Evolutionary conservation across 768 basidiomycete genomes (phyloP).

Genomic region (Scleroderma bovista): DNA sequence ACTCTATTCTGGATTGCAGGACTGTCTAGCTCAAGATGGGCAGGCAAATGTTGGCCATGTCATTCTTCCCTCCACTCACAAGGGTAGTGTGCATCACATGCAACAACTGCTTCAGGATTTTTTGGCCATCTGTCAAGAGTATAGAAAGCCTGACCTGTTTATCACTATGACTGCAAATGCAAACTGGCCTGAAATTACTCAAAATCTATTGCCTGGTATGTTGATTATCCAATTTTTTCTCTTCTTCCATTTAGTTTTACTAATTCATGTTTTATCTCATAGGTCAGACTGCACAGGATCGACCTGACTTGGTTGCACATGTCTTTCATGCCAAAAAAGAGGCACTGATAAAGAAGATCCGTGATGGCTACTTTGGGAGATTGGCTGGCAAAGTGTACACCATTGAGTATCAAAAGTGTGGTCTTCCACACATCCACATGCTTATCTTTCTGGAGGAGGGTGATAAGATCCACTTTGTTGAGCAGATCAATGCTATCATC

Average conservation of each 20-base stretch:
- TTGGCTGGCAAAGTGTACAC: conserved; percentile 31
- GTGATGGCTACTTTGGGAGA: conserved; percentile 21
- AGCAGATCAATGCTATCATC: conserved; percentile 37
- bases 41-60: too few relatives aligned
- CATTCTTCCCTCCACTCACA: too few relatives aligned
- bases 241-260: neutral
- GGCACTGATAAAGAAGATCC: conserved; percentile 32
- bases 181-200: too few relatives aligned
- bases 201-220: too few relatives aligned
- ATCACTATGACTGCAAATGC: too few relatives aligned
- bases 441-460: conserved; percentile 35
- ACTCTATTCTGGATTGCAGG: conserved; percentile 29
- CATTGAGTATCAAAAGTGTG: conserved; percentile 55
- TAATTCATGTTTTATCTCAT: too few relatives aligned
- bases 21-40: conserved; percentile 26
- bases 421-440: conserved; percentile 51
- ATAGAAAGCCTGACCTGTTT: too few relatives aligned
- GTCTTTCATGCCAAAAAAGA: conserved; percentile 41
- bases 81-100: too few relatives aligned
- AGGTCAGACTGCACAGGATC: too few relatives aligned
- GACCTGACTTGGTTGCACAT: conserved; percentile 19
- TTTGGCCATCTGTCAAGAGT: too few relatives aligned
- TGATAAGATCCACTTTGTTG: conserved; percentile 30
- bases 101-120: too few relatives aligned
- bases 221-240: neutral